A percentile compares a stretch with the other conserved stretches of the same genome.
phyloP scores from a whole-genome alignment of 805 yeast species.

The Metschnikowia santaceciliae region DNA sequence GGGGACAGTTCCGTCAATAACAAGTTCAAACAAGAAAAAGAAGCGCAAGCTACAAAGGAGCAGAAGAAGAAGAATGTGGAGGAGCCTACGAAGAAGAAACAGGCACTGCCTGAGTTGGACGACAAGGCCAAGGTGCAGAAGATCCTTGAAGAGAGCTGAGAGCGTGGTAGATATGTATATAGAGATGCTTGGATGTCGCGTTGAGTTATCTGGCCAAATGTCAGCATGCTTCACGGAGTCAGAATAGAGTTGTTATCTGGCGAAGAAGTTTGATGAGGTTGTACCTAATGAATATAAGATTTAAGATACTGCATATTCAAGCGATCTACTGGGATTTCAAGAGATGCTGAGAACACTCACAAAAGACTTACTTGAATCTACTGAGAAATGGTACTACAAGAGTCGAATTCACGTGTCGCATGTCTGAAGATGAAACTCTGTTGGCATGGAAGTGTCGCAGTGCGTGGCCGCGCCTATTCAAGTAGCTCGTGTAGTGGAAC shows the following conservation, averaged over 20 bases:
- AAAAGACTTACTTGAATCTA: no score
- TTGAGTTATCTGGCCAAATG: background rate
- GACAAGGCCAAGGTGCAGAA: slow-evolving; percentile 6
- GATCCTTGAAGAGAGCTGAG: slow-evolving; percentile 10
- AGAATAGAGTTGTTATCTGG: background rate
- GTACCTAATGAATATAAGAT: background rate
- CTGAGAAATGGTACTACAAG: no score
- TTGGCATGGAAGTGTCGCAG: background rate
- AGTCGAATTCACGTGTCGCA: background rate
- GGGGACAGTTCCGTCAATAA: background rate
- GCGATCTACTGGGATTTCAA: background rate
- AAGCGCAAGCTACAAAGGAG: background rate
- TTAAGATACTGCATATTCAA: background rate
- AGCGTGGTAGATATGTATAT: background rate
- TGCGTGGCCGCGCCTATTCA: background rate
- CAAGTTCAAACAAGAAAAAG: background rate
- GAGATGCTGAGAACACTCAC: background rate
- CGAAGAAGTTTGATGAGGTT: background rate
- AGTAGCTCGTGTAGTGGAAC: background rate
- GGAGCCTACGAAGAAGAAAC: background rate
- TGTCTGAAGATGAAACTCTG: background rate
- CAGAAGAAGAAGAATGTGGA: background rate
- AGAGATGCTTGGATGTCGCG: background rate
- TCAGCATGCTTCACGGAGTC: background rate
- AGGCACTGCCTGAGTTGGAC: slow-evolving; percentile 1